These are phyloP conservation scores for Pythium aquatile DNA, from an alignment of 352 stramenopile species.

Conservation along the genomic window DNA sequence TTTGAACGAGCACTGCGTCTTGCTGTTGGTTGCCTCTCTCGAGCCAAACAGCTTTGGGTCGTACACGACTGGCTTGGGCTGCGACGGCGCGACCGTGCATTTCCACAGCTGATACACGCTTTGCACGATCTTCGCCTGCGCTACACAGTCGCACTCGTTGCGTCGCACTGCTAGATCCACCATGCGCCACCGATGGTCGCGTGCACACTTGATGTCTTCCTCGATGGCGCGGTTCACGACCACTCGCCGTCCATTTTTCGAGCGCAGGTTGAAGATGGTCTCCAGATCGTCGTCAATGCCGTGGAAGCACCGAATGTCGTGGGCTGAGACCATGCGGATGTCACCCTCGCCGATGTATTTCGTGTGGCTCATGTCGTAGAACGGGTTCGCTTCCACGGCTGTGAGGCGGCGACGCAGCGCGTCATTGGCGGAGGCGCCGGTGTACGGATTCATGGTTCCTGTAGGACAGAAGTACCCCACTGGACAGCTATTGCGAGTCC, in stretches of 20 bases:
- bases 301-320: constrained; percentile 91
- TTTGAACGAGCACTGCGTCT: constrained; percentile 55
- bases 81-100: constrained; percentile 70
- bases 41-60: constrained; percentile 55
- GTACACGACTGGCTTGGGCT: constrained; percentile 28
- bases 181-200: constrained; percentile 94
- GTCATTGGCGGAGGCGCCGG: constrained; percentile 90
- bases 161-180: constrained; percentile 85
- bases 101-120: constrained; percentile 94
- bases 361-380: constrained; percentile 65
- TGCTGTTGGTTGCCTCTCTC: constrained; percentile 48
- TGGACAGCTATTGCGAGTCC: constrained; percentile 78
- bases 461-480: constrained; percentile 95
- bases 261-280: constrained; percentile 41
- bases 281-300: constrained; percentile 82
- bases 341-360: constrained; percentile 90
- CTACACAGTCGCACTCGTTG: constrained; percentile 91
- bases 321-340: constrained; percentile 83
- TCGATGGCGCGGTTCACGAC: constrained; percentile 69
- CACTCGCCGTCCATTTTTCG: constrained; percentile 12
- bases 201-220: constrained; percentile 79
- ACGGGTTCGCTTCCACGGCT: constrained; percentile 68
- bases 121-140: constrained; percentile 84
- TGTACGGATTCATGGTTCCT: constrained; percentile 86
- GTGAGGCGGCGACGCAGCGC: constrained; percentile 75